Conservation (phyloP, 352 stramenopile genomes). For the Salisapilia sapeloensis region DNA sequence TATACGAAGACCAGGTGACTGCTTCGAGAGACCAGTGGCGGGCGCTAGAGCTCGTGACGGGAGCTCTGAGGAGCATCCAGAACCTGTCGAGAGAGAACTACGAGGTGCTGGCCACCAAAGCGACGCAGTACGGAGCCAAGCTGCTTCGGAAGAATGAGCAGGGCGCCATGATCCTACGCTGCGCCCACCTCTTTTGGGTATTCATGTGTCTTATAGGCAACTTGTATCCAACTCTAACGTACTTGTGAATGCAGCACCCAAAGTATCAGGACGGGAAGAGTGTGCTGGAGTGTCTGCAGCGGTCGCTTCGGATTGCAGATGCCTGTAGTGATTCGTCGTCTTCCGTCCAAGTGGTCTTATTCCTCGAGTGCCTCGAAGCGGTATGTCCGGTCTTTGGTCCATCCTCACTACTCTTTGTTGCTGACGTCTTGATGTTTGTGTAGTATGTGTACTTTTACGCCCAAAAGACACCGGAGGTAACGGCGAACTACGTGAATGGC, state of each 20-base stretch:
- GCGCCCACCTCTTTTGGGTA: slow-evolving; percentile 93
- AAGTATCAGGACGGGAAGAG: slow-evolving; percentile 84
- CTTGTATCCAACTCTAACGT: slow-evolving; percentile 4
- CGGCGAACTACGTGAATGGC: slow-evolving; percentile 45
- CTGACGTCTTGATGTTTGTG: slow-evolving; percentile 1
- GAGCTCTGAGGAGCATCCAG: slow-evolving; percentile 62
- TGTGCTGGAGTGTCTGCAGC: slow-evolving; percentile 94
- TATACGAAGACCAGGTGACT: slow-evolving; percentile 94
- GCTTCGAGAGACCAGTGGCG: slow-evolving; percentile 83
- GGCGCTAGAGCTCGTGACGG: slow-evolving; percentile 82
- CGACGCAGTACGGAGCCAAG: slow-evolving; percentile 91
- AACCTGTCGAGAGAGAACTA: slow-evolving; percentile 84
- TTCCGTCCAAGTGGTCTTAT: slow-evolving; percentile 83
- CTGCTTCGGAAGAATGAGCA: slow-evolving; percentile 95
- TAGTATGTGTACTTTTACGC: slow-evolving; percentile 93
- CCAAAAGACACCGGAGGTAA: slow-evolving; percentile 45
- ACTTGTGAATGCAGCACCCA: slow-evolving; percentile 17
- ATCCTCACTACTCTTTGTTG: slow-evolving; percentile 15
- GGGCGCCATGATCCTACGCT: slow-evolving; percentile 88
- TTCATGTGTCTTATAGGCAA: slow-evolving; percentile 1
- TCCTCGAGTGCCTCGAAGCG: slow-evolving; percentile 92
- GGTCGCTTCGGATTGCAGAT: slow-evolving; percentile 91
- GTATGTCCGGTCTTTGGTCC: slow-evolving; percentile 11
- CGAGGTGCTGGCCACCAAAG: slow-evolving; percentile 93
- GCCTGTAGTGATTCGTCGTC: slow-evolving; percentile 43